Conservation (phyloP, 169 alveolate genomes). For the Eimeria tenella region DNA sequence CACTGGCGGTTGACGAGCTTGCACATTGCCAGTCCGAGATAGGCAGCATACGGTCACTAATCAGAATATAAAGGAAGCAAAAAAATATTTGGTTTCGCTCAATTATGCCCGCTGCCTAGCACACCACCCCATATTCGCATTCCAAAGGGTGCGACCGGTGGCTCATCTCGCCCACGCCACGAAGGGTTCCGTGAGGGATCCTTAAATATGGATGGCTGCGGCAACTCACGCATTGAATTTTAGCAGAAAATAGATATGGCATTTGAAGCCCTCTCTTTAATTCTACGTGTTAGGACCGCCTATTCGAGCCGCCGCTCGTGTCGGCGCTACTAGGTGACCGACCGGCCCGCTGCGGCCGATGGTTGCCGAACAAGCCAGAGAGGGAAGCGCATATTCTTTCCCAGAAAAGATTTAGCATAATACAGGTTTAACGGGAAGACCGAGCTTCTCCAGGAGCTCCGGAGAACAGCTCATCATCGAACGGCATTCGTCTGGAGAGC, state of each 20-base stretch:
- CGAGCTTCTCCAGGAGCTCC: neutral
- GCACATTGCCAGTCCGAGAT: too few relatives aligned
- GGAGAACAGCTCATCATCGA: neutral
- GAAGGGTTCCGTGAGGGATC: neutral
- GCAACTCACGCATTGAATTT: conserved; percentile 11
- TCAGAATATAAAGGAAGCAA: too few relatives aligned
- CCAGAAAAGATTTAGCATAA: too few relatives aligned
- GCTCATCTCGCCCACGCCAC: too few relatives aligned
- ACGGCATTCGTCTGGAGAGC: neutral
- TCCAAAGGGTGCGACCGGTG: too few relatives aligned
- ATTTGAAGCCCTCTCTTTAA: neutral
- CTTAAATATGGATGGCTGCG: neutral
- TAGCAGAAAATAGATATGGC: neutral
- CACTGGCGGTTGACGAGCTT: too few relatives aligned
- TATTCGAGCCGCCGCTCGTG: neutral
- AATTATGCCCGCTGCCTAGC: too few relatives aligned
- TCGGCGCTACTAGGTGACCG: neutral
- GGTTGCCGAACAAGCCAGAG: neutral
- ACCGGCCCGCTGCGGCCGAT: conserved; percentile 57
- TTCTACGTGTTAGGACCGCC: neutral
- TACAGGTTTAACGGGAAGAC: neutral
- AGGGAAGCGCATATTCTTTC: neutral
- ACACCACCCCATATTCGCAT: too few relatives aligned
- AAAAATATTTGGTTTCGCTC: too few relatives aligned
- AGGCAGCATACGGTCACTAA: too few relatives aligned